phyloP scores from a whole-genome alignment of 805 yeast species.

The Soucietia sequanensis region DNA sequence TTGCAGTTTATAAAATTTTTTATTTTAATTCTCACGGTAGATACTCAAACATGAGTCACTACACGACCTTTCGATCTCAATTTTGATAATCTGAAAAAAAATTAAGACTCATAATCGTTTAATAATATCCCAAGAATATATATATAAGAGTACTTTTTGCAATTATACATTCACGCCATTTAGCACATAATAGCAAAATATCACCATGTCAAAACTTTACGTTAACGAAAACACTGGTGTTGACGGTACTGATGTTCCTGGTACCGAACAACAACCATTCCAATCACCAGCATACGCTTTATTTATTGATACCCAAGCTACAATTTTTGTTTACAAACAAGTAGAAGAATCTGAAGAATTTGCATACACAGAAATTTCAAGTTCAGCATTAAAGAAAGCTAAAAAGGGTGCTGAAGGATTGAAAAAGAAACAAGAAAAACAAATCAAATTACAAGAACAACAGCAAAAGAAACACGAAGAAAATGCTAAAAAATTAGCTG shows the following conservation, averaged over 20 bases:
- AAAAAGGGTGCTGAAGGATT: constrained; percentile 93
- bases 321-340: constrained; percentile 59
- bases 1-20: too few relatives aligned
- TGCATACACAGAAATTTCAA: constrained; percentile 72
- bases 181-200: too few relatives aligned
- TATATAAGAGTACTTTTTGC: too few relatives aligned
- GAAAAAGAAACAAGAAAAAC: constrained; percentile 75
- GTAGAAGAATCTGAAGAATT: constrained; percentile 51
- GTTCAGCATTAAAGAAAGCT: constrained; percentile 93
- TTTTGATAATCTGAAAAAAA: too few relatives aligned
- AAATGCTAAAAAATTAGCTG: constrained; percentile 71
- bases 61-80: too few relatives aligned
- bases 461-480: constrained; percentile 58
- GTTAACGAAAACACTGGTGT: constrained; percentile 73
- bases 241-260: constrained; percentile 58
- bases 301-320: constrained; percentile 50
- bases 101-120: too few relatives aligned
- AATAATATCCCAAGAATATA: too few relatives aligned
- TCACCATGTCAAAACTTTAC: constrained; percentile 47
- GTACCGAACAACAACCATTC: constrained; percentile 69
- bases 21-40: too few relatives aligned
- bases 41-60: too few relatives aligned
- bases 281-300: constrained; percentile 84
- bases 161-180: too few relatives aligned
- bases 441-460: constrained; percentile 56